Percentiles rank a stretch among this genome's conserved stretches.
These are phyloP conservation scores for Pholiota microspora DNA, from an alignment of 768 basidiomycete species.

Conservation along the genomic window DNA sequence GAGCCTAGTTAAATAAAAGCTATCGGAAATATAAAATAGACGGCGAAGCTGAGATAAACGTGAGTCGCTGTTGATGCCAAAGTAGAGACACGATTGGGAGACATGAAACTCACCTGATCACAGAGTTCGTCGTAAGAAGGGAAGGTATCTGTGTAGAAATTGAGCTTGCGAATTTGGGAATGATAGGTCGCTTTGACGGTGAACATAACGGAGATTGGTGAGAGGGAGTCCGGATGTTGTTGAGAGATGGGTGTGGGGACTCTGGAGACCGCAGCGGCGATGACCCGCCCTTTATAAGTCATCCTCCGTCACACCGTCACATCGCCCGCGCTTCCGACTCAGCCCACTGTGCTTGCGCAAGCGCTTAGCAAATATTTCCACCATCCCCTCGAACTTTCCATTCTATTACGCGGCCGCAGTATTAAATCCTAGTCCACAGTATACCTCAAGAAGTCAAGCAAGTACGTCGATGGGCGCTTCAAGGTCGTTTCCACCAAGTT, in stretches of 20 bases:
- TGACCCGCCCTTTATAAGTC: conserved; percentile 18
- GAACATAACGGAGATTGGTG: conserved; percentile 40
- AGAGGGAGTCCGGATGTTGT: neutral
- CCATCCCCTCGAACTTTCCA: conserved; percentile 12
- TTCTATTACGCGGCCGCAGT: conserved; percentile 1
- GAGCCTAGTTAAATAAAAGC: conserved; percentile 63
- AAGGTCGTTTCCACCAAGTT: too few species aligned
- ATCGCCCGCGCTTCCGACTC: conserved; percentile 12
- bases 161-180: conserved; percentile 65
- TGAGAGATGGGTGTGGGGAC: conserved; percentile 15
- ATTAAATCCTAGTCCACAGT: too few species aligned
- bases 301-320: conserved; percentile 19
- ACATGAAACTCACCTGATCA: conserved; percentile 52
- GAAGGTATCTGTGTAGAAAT: conserved; percentile 54
- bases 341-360: conserved; percentile 8
- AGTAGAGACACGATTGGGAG: neutral
- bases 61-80: conserved; percentile 23
- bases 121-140: conserved; percentile 63
- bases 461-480: too few species aligned
- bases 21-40: conserved; percentile 61
- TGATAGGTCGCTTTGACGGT: conserved; percentile 78
- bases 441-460: too few species aligned
- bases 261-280: conserved; percentile 17
- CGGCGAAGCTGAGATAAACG: conserved; percentile 54
- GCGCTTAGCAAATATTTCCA: conserved; percentile 15